Evolutionary conservation across 306 rosid genomes (phyloP), one percentile per base, ranked within the genome.

Genomic region (Rosa persica): DNA sequence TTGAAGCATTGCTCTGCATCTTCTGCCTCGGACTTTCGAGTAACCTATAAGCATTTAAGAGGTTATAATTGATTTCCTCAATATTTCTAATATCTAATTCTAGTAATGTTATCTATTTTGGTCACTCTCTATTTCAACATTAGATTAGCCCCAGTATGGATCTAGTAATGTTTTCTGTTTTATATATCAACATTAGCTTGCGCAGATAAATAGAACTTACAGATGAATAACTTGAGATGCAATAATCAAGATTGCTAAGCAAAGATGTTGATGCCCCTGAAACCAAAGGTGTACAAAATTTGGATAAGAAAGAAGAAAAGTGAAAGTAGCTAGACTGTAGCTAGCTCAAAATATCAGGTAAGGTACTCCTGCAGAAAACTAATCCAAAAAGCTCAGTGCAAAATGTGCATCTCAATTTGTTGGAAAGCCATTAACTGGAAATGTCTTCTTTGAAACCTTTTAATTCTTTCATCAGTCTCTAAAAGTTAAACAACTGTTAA

Each of bases 211-310:
- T 68, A 49, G 60, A 85, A 88, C 99, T 93, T 89, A 95, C 99
- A 54, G 96, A 86, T 65, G 98, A 89, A 67, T 93, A 91, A 73
- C 93, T 97, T 0, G 99, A 95, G 76, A 95, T 95, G 80, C 97
- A 95, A 79, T 91, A 91, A 87, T 91, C 98, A 43, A 97, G 98
- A 83, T 95, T 97, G 48, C 97, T 90, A 80, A 93, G 99, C 87
- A 95, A 88, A 42, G 99, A 91, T 42, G 93, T 84, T n/a, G 95
- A 80, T 38, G 99, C 87, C 92, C 93, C 99, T 95, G 92, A 74
- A 81, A 81, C 52, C 72, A 82, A 81, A 88, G 55, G 43, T 75
- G 34, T 40, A 25, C 74, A 72, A 79, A 54, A 74, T 42, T 36
- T 34, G 83, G 27, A 72, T 75, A 74, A 82, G 78, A 83, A 72